Base-by-base conservation (phyloP, 371 early-diverging fungal species). In the Umbelopsis sp. region DNA sequence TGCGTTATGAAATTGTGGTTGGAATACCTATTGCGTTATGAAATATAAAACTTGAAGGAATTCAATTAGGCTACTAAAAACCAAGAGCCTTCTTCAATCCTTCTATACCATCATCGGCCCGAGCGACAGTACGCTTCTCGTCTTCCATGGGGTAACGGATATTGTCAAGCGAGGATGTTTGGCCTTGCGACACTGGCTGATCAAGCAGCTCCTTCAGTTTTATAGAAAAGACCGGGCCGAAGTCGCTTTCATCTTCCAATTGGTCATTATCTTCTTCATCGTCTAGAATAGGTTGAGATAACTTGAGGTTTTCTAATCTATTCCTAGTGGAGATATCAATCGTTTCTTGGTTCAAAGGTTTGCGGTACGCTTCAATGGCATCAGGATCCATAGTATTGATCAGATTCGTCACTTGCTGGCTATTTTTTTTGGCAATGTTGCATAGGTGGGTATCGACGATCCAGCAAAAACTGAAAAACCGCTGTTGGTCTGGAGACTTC, bases 401-500 rank as follows among this genome's bases (percentile, higher is more conserved):
- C 18, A 32, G 57, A 18, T 41, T 18, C 3, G 50, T 25, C n/a
- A 48, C 18, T 20, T 25, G 25, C 20, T 57, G 69, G 0, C 20
- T 63, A 38, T 74, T 75, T 10, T 65, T 52, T 24, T 72, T 74
- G 0, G 87, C 89, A 10, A 90, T 77, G 18, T 81, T 81, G 65
- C 87, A 87, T 12, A 92, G 69, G n/a, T 78, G 50, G 7, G 86
- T 82, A 64, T 80, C 72, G 1, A 86, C 72, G 11, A 84, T 65
- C 93, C 93, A 92, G n/a, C 88, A 86, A 67, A 92, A 92, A 25
- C 89, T 84, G 20, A 89, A 70, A 41, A 79, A 77, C 1, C 50
- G 38, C 12, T 80, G 71, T 63, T 77, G 78, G 10, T 66, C 65
- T 0, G 81, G 78, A 38, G 29, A 82, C 69, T n/a, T 79, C 69